Percentiles rank a stretch among this genome's conserved stretches.
These are phyloP conservation scores for Talaromyces sp. DNA, from an alignment of 2,329 filamentous ascomycete genomes.

Conservation along the genomic window DNA sequence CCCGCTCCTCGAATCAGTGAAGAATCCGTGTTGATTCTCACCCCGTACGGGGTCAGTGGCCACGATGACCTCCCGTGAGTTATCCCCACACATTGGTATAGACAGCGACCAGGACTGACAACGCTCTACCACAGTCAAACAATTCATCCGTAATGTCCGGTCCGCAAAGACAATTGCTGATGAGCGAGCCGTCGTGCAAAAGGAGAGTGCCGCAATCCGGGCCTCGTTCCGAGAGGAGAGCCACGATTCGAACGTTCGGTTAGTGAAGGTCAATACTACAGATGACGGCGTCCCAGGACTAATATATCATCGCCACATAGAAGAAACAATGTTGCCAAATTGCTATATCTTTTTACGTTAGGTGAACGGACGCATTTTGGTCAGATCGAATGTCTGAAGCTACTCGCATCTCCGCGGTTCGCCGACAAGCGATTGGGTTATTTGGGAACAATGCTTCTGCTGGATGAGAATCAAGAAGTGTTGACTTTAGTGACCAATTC, in stretches of 20 bases:
- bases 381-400: conserved; percentile 98
- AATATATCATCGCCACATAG: conserved; percentile 49
- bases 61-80: conserved; percentile 60
- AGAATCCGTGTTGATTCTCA: conserved; percentile 16
- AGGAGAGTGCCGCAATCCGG: conserved; percentile 96
- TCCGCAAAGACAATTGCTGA: conserved; percentile 98
- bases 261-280: conserved; percentile 34
- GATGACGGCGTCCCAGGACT: conserved; percentile 20
- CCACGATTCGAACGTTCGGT: conserved; percentile 87
- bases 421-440: conserved; percentile 97
- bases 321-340: conserved; percentile 97
- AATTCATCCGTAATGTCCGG: conserved; percentile 98
- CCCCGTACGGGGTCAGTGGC: conserved; percentile 48
- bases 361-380: conserved; percentile 98
- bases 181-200: conserved; percentile 96
- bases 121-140: conserved; percentile 69
- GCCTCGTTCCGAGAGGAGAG: conserved; percentile 98
- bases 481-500: conserved; percentile 97
- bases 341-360: conserved; percentile 95
- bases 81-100: conserved; percentile 22
- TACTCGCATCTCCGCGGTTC: conserved; percentile 93
- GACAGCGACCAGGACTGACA: conserved; percentile 19
- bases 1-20: conserved; percentile 2
- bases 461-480: conserved; percentile 99
- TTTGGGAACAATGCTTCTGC: conserved; percentile 87